Percentiles rank a stretch among this genome's conserved stretches.
Evolutionary conservation across 495 filamentous ascomycete species (phyloP).

Genomic region (Sordaria brevicollis): DNA sequence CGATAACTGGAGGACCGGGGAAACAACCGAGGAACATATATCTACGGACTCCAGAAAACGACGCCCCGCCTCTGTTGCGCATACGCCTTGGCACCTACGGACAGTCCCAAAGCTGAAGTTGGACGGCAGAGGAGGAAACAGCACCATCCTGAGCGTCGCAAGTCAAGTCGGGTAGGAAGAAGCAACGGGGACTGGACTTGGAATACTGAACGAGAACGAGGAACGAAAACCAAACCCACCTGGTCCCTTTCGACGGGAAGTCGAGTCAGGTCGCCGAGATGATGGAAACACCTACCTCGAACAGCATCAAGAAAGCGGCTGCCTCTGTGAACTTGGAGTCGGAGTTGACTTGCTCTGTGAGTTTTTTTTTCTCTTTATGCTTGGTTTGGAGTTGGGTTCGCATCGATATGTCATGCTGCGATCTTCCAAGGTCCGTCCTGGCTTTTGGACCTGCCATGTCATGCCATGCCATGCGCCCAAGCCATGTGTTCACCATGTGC

Average conservation of each 20-base stretch:
- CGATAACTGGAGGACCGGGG: background rate
- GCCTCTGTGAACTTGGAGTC: slow-evolving; percentile 59
- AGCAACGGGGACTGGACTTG: background rate
- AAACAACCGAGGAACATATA: background rate
- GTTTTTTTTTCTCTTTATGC: slow-evolving; percentile 12
- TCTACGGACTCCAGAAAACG: background rate
- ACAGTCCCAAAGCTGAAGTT: background rate
- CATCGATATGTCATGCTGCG: background rate
- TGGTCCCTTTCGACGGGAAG: background rate
- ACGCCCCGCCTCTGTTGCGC: background rate
- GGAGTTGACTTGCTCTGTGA: slow-evolving; percentile 86
- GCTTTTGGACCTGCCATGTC: background rate
- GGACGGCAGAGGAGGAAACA: background rate
- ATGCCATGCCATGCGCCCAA: background rate
- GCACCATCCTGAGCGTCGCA: background rate
- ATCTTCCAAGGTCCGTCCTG: background rate
- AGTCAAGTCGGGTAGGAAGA: background rate
- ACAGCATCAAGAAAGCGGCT: background rate
- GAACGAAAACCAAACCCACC: background rate
- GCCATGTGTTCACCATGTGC: background rate
- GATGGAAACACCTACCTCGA: background rate
- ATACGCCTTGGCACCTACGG: background rate
- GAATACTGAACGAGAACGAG: too few relatives aligned
- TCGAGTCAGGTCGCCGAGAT: background rate
- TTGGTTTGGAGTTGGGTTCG: background rate